Percentiles rank a stretch among this genome's conserved stretches.
phyloP scores from a whole-genome alignment of 2,329 filamentous ascomycete species.

The Chrysoporthe cubensis region DNA sequence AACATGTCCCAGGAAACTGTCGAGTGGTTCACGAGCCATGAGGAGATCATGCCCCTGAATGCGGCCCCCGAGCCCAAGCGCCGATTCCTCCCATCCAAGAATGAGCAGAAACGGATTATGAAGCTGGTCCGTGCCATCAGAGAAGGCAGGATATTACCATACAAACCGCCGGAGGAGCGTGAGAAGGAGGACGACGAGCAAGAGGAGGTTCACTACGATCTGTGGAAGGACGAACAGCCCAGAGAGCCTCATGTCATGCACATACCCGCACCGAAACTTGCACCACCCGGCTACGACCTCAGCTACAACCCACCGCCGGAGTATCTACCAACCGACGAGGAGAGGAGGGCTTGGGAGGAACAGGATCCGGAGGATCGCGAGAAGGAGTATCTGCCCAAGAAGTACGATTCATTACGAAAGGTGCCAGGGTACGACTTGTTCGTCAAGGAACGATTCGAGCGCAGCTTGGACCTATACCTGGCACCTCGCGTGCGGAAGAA shows the following conservation, averaged over 20 bases:
- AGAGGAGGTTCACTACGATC: slow-evolving; percentile 77
- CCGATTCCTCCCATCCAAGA: slow-evolving; percentile 93
- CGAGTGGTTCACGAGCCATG: slow-evolving; percentile 89
- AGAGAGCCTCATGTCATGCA: slow-evolving; percentile 89
- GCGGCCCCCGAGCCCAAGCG: slow-evolving; percentile 95
- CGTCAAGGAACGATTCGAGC: slow-evolving; percentile 94
- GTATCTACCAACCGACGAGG: slow-evolving; percentile 85
- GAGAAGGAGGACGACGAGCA: slow-evolving; percentile 74
- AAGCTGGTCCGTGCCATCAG: slow-evolving; percentile 96
- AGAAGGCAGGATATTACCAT: slow-evolving; percentile 91
- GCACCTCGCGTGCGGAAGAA: slow-evolving; percentile 87
- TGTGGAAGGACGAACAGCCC: slow-evolving; percentile 92
- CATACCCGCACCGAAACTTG: slow-evolving; percentile 88
- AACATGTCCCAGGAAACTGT: slow-evolving; percentile 68
- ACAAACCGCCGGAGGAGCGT: slow-evolving; percentile 72
- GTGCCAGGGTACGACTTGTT: slow-evolving; percentile 90
- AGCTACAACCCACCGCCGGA: slow-evolving; percentile 96
- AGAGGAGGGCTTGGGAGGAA: slow-evolving; percentile 83
- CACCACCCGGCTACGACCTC: slow-evolving; percentile 91
- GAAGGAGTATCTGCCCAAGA: slow-evolving; percentile 82
- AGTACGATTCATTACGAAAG: slow-evolving; percentile 82
- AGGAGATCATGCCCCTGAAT: slow-evolving; percentile 93
- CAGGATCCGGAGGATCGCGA: slow-evolving; percentile 89
- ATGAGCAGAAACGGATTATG: slow-evolving; percentile 95
- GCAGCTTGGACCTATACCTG: slow-evolving; percentile 93